Evolutionary conservation across 441 rosid species (phyloP), one percentile per base, ranked within the genome.

Genomic region (Theobroma grandiflorum): DNA sequence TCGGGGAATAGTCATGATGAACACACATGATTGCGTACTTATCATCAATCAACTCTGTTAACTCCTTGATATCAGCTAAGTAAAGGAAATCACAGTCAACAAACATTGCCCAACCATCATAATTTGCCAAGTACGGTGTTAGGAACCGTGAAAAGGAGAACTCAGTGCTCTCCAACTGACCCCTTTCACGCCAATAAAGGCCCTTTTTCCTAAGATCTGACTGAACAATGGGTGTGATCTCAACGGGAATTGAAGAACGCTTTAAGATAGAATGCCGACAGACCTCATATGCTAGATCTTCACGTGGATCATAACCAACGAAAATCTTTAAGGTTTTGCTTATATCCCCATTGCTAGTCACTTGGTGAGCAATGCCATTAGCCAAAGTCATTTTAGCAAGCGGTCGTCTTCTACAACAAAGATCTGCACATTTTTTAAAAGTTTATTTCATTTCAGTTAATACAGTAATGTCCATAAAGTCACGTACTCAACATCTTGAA

Each of bases 31-130:
- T 77, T 0, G 98, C 99, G 81, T 89, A 95, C n/a, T 91, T 95
- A n/a, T 96, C 96, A 82, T 96, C 95, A 49, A 90, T 79, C 84
- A 96, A 82, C 78, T 94, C 97, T 20, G 82, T 84, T 78, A 96
- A 84, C 59, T 91, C 92, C 79, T 95, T 96, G 33, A 96, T 90
- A 80, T 96, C 99, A 9, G 86, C 84, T 40, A 95, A 82, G 87
- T 93, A 96, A 50, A 96, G 98, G 83, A 96, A 95, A 79, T 95
- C 99, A 31, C 98, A 96, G 78, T 96, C 99, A 33, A 96, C 95
- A 82, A 96, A 96, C 98, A 96, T 86, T 0, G 98, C 99, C 99
- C 99, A 96, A 0, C 98, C 99, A 33, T 96, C 88, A 74, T 83
- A 95, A 65, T 88, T 81, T 0, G 99, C 95, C 80, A 96, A 61